Evolutionary conservation across 192 early-diverging fungal species (phyloP), one percentile per base, ranked within the genome.

Genomic region (Backusella westeae): DNA sequence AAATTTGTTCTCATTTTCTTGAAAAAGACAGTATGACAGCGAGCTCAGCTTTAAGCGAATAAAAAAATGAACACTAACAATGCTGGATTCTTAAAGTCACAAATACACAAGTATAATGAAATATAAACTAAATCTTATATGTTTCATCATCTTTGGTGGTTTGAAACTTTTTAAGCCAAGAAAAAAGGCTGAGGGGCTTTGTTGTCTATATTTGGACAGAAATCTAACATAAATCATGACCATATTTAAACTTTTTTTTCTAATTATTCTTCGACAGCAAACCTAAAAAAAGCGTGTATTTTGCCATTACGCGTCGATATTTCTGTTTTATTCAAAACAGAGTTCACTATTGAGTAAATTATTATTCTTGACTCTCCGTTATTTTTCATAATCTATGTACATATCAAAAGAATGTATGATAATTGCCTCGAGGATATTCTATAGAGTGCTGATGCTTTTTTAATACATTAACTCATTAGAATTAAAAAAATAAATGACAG

Each of bases 141-240:
- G n/a, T n/a, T n/a, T n/a, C n/a, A n/a, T n/a, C n/a, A n/a, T n/a
- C n/a, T n/a, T n/a, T n/a, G n/a, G 19, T 8, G 53, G n/a, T 56
- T 63, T 63, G 56, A 63, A 63, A 63, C 56, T 26, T 63, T 63
- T 29, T 26, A 63, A 63, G 56, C 56, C 56, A 63, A 63, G 56
- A 63, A 63, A 63, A 63, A 63, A 63, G 56, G 56, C 56, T 63
- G 56, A 26, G 56, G 56, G 56, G 56, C 23, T 29, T 63, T 63
- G 21, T 14, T 63, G 4, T 63, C 56, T 29, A 63, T 26, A 29
- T 63, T 63, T 63, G 56, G 9, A 63, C 56, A 23, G 4, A 26
- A 63, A 8, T 63, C 1, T 29, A 63, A 8, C 56, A 26, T 29
- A 26, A 53, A 29, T 6, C 56, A 63, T 59, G 10, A 53, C 52